phyloP scores from a whole-genome alignment of 2,329 filamentous ascomycete genomes.

The Fusarium agapanthi region DNA sequence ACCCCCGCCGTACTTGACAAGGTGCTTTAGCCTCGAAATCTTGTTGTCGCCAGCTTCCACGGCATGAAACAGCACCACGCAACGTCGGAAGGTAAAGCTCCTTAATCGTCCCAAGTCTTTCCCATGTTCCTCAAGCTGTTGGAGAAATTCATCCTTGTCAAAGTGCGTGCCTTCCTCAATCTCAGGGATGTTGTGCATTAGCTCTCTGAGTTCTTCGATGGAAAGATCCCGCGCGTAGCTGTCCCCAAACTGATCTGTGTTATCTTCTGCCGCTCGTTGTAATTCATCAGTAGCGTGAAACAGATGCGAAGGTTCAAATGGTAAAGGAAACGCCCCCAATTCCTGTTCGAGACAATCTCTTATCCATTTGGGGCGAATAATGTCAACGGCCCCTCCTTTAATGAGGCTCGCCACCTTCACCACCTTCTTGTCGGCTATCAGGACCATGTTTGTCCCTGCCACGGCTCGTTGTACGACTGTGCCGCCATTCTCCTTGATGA shows the following conservation, averaged over 20 bases:
- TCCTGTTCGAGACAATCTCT: conserved; percentile 77
- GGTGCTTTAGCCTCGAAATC: conserved; percentile 59
- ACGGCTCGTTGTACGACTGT: conserved; percentile 78
- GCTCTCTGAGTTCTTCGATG: conserved; percentile 66
- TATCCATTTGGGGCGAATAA: conserved; percentile 84
- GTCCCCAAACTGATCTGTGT: conserved; percentile 82
- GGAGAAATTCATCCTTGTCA: conserved; percentile 57
- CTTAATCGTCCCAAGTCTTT: conserved; percentile 59
- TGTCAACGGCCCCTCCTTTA: conserved; percentile 74
- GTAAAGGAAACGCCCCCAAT: conserved; percentile 69
- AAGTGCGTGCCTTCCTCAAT: conserved; percentile 54
- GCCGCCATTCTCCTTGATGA: conserved; percentile 87
- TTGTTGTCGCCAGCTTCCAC: conserved; percentile 46
- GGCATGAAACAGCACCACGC: conserved; percentile 53
- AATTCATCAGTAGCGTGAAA: conserved; percentile 72
- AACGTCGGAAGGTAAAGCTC: conserved; percentile 62
- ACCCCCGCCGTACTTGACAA: conserved; percentile 76
- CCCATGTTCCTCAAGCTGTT: conserved; percentile 64
- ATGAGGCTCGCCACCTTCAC: conserved; percentile 87
- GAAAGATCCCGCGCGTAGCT: conserved; percentile 79
- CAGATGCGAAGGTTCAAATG: conserved; percentile 71
- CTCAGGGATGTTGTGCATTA: conserved; percentile 62
- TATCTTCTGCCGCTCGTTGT: conserved; percentile 62
- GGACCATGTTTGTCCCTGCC: conserved; percentile 68
- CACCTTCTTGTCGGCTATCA: conserved; percentile 80